A percentile compares a stretch with the other conserved stretches of the same genome.
These are phyloP conservation scores for Clonostachys byssicola DNA, from an alignment of 2,329 filamentous ascomycete genomes.

Conservation along the genomic window DNA sequence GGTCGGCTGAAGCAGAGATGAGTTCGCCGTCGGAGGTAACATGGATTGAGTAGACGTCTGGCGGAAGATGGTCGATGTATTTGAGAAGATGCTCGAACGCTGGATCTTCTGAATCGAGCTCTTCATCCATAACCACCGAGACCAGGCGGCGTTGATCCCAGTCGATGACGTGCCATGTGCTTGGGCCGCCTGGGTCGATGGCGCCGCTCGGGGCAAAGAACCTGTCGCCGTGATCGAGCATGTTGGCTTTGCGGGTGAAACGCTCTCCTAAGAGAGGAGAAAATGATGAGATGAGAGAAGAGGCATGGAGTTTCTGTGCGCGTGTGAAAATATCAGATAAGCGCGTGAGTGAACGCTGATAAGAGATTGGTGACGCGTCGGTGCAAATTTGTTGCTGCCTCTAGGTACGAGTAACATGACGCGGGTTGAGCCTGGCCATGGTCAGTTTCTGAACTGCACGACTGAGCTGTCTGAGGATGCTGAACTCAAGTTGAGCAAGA, in stretches of 20 bases:
- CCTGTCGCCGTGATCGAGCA: neutral
- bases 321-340: no score
- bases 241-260: neutral
- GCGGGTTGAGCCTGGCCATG: no score
- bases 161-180: constrained; percentile 14
- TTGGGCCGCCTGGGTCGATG: constrained; percentile 8
- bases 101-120: constrained; percentile 10
- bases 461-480: no score
- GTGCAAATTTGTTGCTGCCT: no score
- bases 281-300: no score
- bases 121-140: constrained; percentile 15
- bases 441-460: no score
- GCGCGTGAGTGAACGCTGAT: no score
- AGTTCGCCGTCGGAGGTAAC: constrained; percentile 9
- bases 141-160: constrained; percentile 14
- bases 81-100: constrained; percentile 11
- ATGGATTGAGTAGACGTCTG: constrained; percentile 11
- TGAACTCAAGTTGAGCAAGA: no score
- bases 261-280: no score
- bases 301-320: no score
- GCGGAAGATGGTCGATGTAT: constrained; percentile 8
- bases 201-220: constrained; percentile 1
- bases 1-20: constrained; percentile 8
- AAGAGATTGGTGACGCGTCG: no score
- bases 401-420: no score